phyloP scores from a whole-genome alignment of 805 yeast species.

The Candida vartiovaarae region DNA sequence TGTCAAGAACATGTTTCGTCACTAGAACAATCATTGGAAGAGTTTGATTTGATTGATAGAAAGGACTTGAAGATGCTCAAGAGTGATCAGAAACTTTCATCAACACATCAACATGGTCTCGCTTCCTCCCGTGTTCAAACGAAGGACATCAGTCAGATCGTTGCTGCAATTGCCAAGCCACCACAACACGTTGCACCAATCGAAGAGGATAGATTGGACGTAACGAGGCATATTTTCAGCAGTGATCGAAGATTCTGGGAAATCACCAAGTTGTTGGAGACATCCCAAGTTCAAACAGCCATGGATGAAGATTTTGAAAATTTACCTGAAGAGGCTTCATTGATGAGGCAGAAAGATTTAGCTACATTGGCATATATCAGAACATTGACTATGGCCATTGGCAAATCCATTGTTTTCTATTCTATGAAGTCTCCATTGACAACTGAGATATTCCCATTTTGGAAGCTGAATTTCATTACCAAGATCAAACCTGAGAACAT shows the following conservation, averaged over 20 bases:
- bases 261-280: conserved; percentile 62
- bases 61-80: conserved; percentile 42
- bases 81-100: background rate
- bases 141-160: conserved; percentile 37
- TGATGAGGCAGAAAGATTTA: conserved; percentile 47
- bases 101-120: background rate
- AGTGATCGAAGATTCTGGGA: conserved; percentile 77
- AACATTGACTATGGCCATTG: conserved; percentile 69
- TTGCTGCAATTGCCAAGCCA: conserved; percentile 32
- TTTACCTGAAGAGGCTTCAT: conserved; percentile 48
- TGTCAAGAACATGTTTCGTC: conserved; percentile 45
- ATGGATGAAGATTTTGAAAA: conserved; percentile 20
- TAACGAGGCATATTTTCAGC: conserved; percentile 68
- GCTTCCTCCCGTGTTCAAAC: conserved; percentile 11
- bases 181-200: conserved; percentile 50
- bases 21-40: conserved; percentile 33
- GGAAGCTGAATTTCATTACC: conserved; percentile 64
- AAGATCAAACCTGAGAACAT: conserved; percentile 59
- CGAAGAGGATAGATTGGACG: conserved; percentile 59
- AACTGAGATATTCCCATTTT: conserved; percentile 79
- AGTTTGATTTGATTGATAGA: conserved; percentile 57
- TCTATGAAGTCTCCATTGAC: conserved; percentile 68
- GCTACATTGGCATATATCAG: conserved; percentile 60
- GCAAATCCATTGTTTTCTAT: conserved; percentile 67
- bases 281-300: conserved; percentile 57